Evolutionary conservation across 169 alveolate genomes (phyloP).

Genomic region (Cryptosporidium viatorum): DNA sequence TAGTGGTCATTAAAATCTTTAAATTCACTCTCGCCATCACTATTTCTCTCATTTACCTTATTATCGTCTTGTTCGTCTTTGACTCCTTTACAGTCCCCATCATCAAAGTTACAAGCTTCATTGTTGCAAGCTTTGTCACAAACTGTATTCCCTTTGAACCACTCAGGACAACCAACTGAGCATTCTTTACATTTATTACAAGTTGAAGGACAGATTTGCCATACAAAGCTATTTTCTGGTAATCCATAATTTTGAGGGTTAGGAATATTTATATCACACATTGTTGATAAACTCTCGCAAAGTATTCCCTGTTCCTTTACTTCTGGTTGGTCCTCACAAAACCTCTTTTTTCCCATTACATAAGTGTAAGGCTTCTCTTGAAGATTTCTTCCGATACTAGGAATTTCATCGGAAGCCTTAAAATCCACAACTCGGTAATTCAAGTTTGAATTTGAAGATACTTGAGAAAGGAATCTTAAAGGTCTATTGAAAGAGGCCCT

Average conservation of each 20-base stretch:
- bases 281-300: constrained; percentile 19
- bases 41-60: neutral
- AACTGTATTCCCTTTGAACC: constrained; percentile 80
- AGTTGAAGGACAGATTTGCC: constrained; percentile 79
- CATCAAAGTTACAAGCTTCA: constrained; percentile 79
- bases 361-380: constrained; percentile 24
- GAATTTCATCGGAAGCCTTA: neutral
- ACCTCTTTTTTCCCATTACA: constrained; percentile 52
- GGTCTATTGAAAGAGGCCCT: constrained; percentile 1
- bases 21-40: neutral
- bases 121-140: constrained; percentile 81
- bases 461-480: constrained; percentile 28
- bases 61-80: neutral
- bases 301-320: constrained; percentile 52
- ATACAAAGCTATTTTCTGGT: constrained; percentile 78
- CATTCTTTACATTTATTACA: constrained; percentile 81
- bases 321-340: constrained; percentile 61
- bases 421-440: neutral
- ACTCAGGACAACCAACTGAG: constrained; percentile 80
- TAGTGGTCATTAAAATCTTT: neutral
- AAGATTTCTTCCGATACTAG: neutral
- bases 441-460: neutral
- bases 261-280: constrained; percentile 58
- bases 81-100: constrained; percentile 78
- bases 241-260: constrained; percentile 58